These are phyloP conservation scores for Plasmodium sp. DNA, from an alignment of 169 alveolate species.

Conservation along the genomic window DNA sequence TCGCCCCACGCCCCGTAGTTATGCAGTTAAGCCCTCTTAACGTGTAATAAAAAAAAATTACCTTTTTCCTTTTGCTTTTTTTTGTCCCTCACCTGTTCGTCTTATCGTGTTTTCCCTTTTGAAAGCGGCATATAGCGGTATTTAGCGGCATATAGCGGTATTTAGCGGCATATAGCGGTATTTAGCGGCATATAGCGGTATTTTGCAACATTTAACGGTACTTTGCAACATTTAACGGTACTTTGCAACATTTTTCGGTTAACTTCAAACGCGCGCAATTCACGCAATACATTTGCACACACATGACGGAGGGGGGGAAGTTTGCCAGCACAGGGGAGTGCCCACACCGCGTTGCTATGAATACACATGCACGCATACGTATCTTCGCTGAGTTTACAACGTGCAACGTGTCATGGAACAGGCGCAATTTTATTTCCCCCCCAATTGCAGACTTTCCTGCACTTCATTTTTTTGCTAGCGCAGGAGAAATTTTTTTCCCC, in stretches of 20 bases:
- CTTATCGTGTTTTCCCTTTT: not conserved
- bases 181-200: not conserved
- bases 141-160: not conserved
- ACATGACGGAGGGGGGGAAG: not conserved
- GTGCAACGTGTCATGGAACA: not conserved
- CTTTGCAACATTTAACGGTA: not conserved
- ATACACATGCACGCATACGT: not conserved
- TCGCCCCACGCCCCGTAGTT: not conserved
- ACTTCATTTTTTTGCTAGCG: not conserved
- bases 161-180: not conserved
- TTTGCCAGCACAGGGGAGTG: not conserved
- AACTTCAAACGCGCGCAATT: not conserved
- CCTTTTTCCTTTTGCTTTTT: not conserved
- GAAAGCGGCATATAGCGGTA: not conserved
- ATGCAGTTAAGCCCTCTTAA: not conserved
- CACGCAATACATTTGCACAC: conserved; percentile 16
- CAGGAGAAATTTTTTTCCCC: not conserved
- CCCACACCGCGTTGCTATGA: not conserved
- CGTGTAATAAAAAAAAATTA: not conserved
- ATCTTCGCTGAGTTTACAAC: not conserved
- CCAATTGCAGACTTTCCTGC: not conserved
- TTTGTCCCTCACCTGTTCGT: not conserved
- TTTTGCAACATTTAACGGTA: not conserved
- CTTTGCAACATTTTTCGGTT: not conserved
- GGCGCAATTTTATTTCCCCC: not conserved